phyloP scores from a whole-genome alignment of 768 basidiomycete species.

The Coprinopsis cinerea region DNA sequence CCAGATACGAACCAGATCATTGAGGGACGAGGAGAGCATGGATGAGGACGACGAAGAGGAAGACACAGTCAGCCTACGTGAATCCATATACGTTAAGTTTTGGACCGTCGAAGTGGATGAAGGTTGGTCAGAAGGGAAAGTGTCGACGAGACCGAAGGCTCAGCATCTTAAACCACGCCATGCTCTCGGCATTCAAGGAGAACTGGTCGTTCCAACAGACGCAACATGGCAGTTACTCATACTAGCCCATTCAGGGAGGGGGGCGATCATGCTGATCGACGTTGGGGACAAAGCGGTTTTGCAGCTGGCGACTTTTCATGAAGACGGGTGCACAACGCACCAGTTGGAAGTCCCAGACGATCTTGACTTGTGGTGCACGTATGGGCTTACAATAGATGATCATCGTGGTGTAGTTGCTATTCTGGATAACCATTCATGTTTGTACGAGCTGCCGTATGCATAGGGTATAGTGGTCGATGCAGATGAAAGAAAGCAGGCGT shows the following conservation, averaged over 20 bases:
- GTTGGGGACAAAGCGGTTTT: slow-evolving; percentile 3
- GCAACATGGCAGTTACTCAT: slow-evolving; percentile 17
- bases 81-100: neutral
- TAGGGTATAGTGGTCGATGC: slow-evolving; percentile 6
- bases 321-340: slow-evolving; percentile 12
- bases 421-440: slow-evolving; percentile 13
- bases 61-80: no score
- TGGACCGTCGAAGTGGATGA: neutral
- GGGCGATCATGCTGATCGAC: slow-evolving; percentile 14
- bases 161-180: neutral
- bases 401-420: slow-evolving; percentile 20
- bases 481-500: slow-evolving; percentile 6
- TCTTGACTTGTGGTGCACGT: slow-evolving; percentile 14
- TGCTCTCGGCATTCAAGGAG: slow-evolving; percentile 9
- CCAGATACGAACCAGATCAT: no score
- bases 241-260: slow-evolving; percentile 17
- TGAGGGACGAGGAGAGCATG: no score
- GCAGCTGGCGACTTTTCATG: slow-evolving; percentile 15
- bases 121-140: no score
- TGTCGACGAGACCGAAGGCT: neutral
- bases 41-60: no score
- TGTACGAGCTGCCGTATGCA: slow-evolving; percentile 20
- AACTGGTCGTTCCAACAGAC: slow-evolving; percentile 11
- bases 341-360: slow-evolving; percentile 16
- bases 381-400: slow-evolving; percentile 23